Base-by-base conservation (phyloP, 495 filamentous ascomycete genomes). In the Massariosphaeria phaeospora region DNA sequence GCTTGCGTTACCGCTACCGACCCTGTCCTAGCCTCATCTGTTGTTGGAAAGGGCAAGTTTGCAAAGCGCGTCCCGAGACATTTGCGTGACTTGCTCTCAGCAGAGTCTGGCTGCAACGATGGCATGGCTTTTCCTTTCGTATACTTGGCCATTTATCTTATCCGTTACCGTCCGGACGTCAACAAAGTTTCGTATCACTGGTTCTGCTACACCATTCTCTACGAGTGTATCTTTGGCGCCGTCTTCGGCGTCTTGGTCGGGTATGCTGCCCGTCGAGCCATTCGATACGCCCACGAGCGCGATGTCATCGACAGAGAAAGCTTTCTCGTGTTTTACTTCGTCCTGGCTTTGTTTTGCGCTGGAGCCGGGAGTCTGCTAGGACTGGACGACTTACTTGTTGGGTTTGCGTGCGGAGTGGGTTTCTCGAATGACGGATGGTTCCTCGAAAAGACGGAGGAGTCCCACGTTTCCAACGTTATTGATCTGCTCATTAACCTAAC, bases 341-440 rank as follows among this genome's bases (percentile, higher is more conserved):
- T 93, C 24, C 74, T 99, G 44, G 94, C 94, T 2, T 80, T 99
- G 17, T 99, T 96, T 73, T 96, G 89, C 66, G 94, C 94, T 52
- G 94, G 94, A 21, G 89, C 91, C 2, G 94, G 94, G 20, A 89
- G 88, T 69, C 81, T 94, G 36, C 73, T 99, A 24, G 94, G 94
- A 43, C 81, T 94, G 57, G 94, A 99, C 69, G 94, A 99, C 66
- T 73, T 99, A n/a, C 79, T 99, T 23, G 89, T 99, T 34, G 94
- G 94, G 33, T 99, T 99, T 64, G 81, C 90, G 15, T 87, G 85
- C 35, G 94, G 94, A 49, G 91, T 97, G 21, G 94, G 93, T 21
- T 99, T 99, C 75, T 95, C 89, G 60, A 97, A 99, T 66, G 94
- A 97, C 66, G 94, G 94, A 48, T 99, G 94, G 94, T 99, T 97